Percentiles rank a stretch among this genome's conserved stretches.
Evolutionary conservation across 2,329 filamentous ascomycete species (phyloP).

Genomic region (Penicillium nordicum): DNA sequence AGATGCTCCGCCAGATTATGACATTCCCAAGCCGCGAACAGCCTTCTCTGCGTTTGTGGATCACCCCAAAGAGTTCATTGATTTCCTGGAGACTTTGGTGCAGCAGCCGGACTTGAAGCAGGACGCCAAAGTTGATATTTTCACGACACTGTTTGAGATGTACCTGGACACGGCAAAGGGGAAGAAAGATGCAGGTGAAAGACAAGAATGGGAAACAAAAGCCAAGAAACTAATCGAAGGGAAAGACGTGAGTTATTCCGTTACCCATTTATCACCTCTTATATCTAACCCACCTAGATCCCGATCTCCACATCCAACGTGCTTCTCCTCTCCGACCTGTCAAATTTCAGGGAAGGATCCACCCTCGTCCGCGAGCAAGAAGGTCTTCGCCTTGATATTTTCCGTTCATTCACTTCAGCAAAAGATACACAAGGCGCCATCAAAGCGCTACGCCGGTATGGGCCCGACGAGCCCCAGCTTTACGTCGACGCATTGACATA

Average conservation of each 20-base stretch:
- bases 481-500: slow-evolving; percentile 92
- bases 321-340: slow-evolving; percentile 84
- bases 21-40: slow-evolving; percentile 74
- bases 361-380: slow-evolving; percentile 92
- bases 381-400: slow-evolving; percentile 88
- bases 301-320: slow-evolving; percentile 95
- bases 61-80: slow-evolving; percentile 84
- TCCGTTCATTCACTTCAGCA: slow-evolving; percentile 89
- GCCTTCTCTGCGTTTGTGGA: slow-evolving; percentile 97
- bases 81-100: slow-evolving; percentile 86
- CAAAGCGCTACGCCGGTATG: slow-evolving; percentile 85
- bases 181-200: slow-evolving; percentile 62
- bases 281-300: slow-evolving; percentile 38
- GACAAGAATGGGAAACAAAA: slow-evolving; percentile 81
- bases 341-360: slow-evolving; percentile 84
- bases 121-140: slow-evolving; percentile 77
- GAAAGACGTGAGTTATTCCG: slow-evolving; percentile 54
- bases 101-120: slow-evolving; percentile 67
- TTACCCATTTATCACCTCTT: neutral
- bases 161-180: slow-evolving; percentile 85
- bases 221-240: slow-evolving; percentile 85
- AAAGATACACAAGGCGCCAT: slow-evolving; percentile 90
- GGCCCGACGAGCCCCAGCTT: slow-evolving; percentile 81
- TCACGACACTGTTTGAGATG: slow-evolving; percentile 97
- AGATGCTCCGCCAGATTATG: slow-evolving; percentile 60